Base-by-base conservation (phyloP, 2,329 filamentous ascomycete genomes). In the Leptodontidium sp. region DNA sequence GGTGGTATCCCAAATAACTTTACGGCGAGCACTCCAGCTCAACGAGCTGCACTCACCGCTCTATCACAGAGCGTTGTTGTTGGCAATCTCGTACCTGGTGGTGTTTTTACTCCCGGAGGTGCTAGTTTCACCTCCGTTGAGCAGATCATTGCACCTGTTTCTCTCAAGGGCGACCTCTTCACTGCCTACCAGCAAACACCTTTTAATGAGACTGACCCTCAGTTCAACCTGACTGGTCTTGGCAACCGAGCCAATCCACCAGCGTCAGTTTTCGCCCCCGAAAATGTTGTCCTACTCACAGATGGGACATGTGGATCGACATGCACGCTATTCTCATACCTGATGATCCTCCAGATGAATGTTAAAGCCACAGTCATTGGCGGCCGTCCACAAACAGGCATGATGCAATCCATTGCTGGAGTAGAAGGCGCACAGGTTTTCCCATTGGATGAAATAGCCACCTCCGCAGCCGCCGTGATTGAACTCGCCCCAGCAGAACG, bases 321-420 rank as follows among this genome's bases (percentile, higher is more conserved):
- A 3, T 69, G 67, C 40, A 57, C 67, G 9, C 32, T 69, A 17
- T 69, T 69, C 45, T 47, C 67, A 7, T 53, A 69, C 17, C 21
- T 66, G 29, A 69, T 69, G 67, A 69, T 84, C 87, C 70, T 81
- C 86, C 72, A 79, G 87, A 72, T 81, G 81, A 82, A 83, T 26
- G 84, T 88, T 26, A 84, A 85, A 78, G 84, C 84, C 4, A 81
- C 84, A 65, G 84, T 83, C 7, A 78, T 88, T 67, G 86, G 86
- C 47, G 65, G 68, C 29, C 65, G 65, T 45, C 65, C 68, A 7
- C 45, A 65, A 47, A 64, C 52, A 24, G 68, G 68, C 0, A 24
- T 59, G n/a, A 70, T 70, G 68, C 68, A 70, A 47, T 49, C 59
- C 29, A 50, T 70, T 9, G 68, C 61, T 29, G 68, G 68, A 15